Evolutionary conservation across 2,329 filamentous ascomycete species (phyloP), one percentile per base, ranked within the genome.

Genomic region (Pyrenophora seminiperda): DNA sequence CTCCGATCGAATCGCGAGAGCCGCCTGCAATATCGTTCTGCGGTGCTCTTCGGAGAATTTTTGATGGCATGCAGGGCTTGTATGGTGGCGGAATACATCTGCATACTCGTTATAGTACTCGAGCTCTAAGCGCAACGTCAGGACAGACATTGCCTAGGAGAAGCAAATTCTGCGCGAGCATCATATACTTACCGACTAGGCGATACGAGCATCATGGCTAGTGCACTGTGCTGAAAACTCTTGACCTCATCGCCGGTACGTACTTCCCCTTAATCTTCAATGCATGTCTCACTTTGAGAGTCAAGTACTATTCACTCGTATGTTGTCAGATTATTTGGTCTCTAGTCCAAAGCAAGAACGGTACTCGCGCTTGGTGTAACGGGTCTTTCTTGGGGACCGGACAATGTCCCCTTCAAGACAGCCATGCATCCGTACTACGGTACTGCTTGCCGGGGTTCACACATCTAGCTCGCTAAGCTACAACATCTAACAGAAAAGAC

Each of bases 381-480:
- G 41, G 22, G 33, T 24, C 31, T 20, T 41, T 34, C 44, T 46
- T 42, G 50, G 47, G 50, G 47, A 32, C 37, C 2, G 15, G 27
- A 33, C 29, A 18, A 33, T 15, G 9, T 41, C 47, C 44, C 13
- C 13, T 50, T 57, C 34, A 38, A 52, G 55, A 50, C 27, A 44
- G 50, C 45, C 50, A 44, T 61, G 42, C 57, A 61, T 53, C 31
- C 32, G 47, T 53, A 27, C 48, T 13, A 36, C 50, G 33, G 43
- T 13, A 36, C 50, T 37, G 43, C 48, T 33, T 14, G 11, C 15
- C 27, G 20, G 52, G 56, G 45, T 15, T 31, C 39, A 29, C 34
- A 47, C 27, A 50, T 45, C 38, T 47, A 47, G 24, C 32, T 41
- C 47, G 39, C 45, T 43, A 48, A 53, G 41, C 34, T 53, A 47